A percentile compares a stretch with the other conserved stretches of the same genome.
Conservation (phyloP, 139 green algal species). For the Chlorella sp. region DNA sequence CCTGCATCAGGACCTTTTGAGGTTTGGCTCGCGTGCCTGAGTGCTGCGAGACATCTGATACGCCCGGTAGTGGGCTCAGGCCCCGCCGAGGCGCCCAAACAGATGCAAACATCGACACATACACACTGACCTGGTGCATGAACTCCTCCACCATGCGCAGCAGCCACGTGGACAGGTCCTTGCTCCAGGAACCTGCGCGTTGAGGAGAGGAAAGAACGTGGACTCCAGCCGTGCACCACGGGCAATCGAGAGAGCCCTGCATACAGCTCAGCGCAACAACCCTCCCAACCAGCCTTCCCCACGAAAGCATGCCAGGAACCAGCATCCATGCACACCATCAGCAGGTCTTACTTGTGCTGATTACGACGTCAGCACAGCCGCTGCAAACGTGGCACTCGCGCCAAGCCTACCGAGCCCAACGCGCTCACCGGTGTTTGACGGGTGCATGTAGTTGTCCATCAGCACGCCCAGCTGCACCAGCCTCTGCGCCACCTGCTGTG, state of each 20-base stretch:
- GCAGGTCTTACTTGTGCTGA: neutral
- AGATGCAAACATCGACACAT: no score
- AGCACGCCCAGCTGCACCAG: conserved; percentile 50
- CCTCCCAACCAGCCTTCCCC: neutral
- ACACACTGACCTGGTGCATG: neutral
- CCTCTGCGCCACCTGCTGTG: conserved; percentile 6
- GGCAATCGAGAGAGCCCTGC: neutral
- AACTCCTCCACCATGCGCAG: neutral
- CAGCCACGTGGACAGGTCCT: neutral
- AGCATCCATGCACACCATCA: neutral
- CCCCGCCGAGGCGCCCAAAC: no score
- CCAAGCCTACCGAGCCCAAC: neutral
- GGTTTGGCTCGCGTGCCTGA: no score
- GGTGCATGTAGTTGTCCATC: conserved; percentile 85
- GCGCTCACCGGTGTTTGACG: conserved; percentile 63
- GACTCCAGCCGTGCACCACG: neutral
- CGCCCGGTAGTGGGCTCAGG: no score
- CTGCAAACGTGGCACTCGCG: neutral
- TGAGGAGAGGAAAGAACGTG: neutral
- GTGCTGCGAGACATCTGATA: no score
- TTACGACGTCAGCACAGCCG: no score
- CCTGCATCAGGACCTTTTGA: no score
- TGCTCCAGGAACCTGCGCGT: neutral
- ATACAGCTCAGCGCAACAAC: neutral
- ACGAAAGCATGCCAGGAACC: no score